A percentile compares a stretch with the other conserved stretches of the same genome.
phyloP scores from a whole-genome alignment of 257 asterid species.

The Rehmannia glutinosa region DNA sequence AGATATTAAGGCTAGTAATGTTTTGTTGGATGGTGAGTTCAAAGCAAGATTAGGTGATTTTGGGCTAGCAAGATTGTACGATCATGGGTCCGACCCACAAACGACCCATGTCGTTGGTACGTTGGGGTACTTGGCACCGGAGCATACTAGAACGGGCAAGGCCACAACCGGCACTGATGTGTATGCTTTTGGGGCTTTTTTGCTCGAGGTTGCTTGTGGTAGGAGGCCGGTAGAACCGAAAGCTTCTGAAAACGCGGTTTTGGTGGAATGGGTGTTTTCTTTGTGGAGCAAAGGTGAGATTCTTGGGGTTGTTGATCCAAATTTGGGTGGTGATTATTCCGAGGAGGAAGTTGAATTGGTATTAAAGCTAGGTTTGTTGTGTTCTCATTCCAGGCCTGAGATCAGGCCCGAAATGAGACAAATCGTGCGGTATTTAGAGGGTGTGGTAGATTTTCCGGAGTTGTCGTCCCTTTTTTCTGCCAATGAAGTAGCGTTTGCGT shows the following conservation, averaged over 20 bases:
- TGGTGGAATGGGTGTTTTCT: constrained; percentile 50
- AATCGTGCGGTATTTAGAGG: constrained; percentile 39
- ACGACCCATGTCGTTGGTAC: constrained; percentile 66
- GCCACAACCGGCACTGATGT: constrained; percentile 59
- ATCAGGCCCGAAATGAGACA: constrained; percentile 51
- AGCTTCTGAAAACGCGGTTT: constrained; percentile 23
- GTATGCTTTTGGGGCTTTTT: constrained; percentile 55
- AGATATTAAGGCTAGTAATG: constrained; percentile 64
- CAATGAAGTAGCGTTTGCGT: no score
- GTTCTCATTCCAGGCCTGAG: constrained; percentile 39
- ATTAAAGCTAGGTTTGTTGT: constrained; percentile 51
- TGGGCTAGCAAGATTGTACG: constrained; percentile 56
- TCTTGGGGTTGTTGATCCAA: constrained; percentile 44
- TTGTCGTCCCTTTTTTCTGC: no score
- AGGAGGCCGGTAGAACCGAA: constrained; percentile 57
- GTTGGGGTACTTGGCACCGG: constrained; percentile 68
- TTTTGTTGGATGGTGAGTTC: constrained; percentile 47
- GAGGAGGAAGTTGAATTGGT: constrained; percentile 43
- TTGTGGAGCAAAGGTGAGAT: constrained; percentile 41
- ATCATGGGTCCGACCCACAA: constrained; percentile 58
- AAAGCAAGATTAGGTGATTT: constrained; percentile 59
- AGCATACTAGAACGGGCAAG: constrained; percentile 51
- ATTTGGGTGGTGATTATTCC: constrained; percentile 28
- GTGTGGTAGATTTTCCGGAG: constrained; percentile 41
- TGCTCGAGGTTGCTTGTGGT: constrained; percentile 67